These are phyloP conservation scores for Hyphopichia khmerensis DNA, from an alignment of 1,139 yeast genomes.

Conservation along the genomic window DNA sequence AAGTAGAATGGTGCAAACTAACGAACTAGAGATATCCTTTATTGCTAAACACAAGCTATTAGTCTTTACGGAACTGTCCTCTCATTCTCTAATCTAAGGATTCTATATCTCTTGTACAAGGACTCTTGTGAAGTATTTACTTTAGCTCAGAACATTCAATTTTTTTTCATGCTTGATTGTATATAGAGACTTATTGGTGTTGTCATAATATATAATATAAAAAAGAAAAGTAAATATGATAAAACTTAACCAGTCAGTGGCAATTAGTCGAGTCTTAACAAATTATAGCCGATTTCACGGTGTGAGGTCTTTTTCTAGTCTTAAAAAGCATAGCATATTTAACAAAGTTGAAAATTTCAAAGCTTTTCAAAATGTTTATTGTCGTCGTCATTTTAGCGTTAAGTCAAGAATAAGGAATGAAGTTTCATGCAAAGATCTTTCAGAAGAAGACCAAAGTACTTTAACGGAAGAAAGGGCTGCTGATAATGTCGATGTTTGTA, in stretches of 20 bases:
- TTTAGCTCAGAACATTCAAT: too few relatives aligned
- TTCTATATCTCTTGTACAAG: too few relatives aligned
- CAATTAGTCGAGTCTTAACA: neutral
- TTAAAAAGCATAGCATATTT: neutral
- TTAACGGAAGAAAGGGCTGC: slow-evolving; percentile 67
- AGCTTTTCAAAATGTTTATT: neutral
- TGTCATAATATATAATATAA: too few relatives aligned
- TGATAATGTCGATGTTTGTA: slow-evolving; percentile 88
- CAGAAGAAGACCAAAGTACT: slow-evolving; percentile 44
- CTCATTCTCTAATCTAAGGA: too few relatives aligned
- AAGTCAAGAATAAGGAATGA: slow-evolving; percentile 6
- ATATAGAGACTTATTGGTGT: too few relatives aligned
- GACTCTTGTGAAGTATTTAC: too few relatives aligned
- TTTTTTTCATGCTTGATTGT: too few relatives aligned
- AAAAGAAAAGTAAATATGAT: neutral
- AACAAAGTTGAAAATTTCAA: neutral
- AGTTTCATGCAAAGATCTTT: slow-evolving; percentile 6
- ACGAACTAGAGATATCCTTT: too few relatives aligned
- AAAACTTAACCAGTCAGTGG: neutral
- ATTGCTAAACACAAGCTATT: too few relatives aligned
- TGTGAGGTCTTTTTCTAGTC: neutral
- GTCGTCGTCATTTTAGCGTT: neutral
- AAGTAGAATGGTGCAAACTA: neutral
- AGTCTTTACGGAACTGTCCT: too few relatives aligned
- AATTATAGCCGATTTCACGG: neutral